Evolutionary conservation across 306 rosid species (phyloP).

Genomic region (Lagenaria siceraria): DNA sequence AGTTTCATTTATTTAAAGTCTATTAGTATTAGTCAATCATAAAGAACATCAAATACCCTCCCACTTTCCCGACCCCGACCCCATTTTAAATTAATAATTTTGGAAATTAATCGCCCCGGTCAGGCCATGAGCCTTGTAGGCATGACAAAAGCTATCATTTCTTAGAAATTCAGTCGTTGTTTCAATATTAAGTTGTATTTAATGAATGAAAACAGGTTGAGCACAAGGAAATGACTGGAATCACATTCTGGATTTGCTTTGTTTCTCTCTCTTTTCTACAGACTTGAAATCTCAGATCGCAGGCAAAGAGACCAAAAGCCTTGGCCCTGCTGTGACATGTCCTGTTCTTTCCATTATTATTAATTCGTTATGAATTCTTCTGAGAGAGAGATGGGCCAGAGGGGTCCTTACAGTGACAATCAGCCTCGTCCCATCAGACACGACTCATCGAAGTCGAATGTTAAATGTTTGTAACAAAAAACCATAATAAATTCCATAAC

Average conservation of each 20-base stretch:
- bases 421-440: slow-evolving; percentile 5
- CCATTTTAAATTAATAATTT: not conserved
- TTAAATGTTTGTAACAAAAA: not conserved
- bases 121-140: not conserved
- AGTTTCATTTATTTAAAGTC: not conserved
- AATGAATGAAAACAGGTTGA: not conserved
- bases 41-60: not conserved
- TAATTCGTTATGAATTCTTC: not conserved
- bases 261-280: not conserved
- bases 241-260: not conserved
- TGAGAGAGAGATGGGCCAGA: not conserved
- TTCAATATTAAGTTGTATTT: not conserved
- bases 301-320: slow-evolving; percentile 3
- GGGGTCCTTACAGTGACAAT: not conserved
- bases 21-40: not conserved
- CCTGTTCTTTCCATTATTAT: not conserved
- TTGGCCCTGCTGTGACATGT: not conserved
- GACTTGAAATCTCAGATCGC: not conserved
- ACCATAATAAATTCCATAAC: not conserved
- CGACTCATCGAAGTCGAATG: not conserved
- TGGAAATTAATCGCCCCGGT: not conserved
- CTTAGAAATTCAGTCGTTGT: not conserved
- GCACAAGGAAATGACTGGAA: not conserved
- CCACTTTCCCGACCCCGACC: not conserved
- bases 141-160: not conserved